Evolutionary conservation across 2,329 filamentous ascomycete genomes (phyloP), one percentile per base, ranked within the genome.

Genomic region (Aureobasidium sp.): DNA sequence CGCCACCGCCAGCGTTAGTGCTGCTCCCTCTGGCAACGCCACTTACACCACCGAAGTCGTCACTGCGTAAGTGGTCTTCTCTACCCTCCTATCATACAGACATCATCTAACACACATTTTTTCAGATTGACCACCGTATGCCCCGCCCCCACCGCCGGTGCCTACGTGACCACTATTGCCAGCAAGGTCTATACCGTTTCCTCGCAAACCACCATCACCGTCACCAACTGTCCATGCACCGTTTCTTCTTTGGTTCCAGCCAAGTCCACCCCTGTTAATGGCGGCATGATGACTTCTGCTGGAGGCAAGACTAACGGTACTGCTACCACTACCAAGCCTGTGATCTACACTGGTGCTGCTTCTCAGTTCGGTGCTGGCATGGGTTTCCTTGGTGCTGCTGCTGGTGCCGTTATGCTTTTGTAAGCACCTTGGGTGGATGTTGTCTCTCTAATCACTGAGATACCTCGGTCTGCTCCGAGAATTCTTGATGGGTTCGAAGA

Each of bases 181-280:
- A 79, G 76, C 76, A 79, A 82, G 74, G 89, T 86, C 77, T 89
- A 88, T 82, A 87, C 82, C 69, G 79, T 90, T 76, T 85, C 85
- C 67, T 61, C 63, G n/a, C 61, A 69, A 7, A 70, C 70, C 24
- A 70, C 67, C 9, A 50, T 71, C n/a, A 69, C 66, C 20, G 65
- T 69, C 41, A 63, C 65, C 20, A 20, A 20, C 32, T 55, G 50
- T 41, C 47, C 62, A 5, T 44, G 44, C 32, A 52, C 68, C 7
- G 67, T 65, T 65, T 66, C 65, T 2, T 52, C 64, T 41, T 67
- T 64, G 7, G 60, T 61, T 32, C 47, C 52, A 26, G 48, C 59
- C 24, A 37, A 37, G 13, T 37, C 34, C 34, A 41, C 37, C 24
- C 44, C 57, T 32, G 43, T 5, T 36, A 60, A 37, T 26, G 36